Conservation (phyloP, 169 alveolate genomes). For the Besnoitia besnoiti region DNA sequence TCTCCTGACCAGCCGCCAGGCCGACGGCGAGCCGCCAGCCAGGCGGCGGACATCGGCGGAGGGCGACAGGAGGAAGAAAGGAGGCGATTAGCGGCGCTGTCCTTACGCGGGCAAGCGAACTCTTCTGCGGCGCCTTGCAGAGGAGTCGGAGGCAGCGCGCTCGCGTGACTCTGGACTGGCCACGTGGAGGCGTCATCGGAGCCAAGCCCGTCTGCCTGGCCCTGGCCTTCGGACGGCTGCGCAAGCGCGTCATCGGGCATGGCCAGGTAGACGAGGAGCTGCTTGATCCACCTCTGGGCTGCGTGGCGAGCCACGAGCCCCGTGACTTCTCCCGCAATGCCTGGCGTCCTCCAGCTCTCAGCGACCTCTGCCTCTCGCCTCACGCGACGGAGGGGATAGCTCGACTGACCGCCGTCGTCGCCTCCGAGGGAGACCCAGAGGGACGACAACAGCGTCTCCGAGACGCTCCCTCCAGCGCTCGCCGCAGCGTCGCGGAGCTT, state of each 20-base stretch:
- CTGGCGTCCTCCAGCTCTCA: neutral
- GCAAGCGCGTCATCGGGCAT: constrained; percentile 16
- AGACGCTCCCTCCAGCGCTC: neutral
- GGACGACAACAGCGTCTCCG: neutral
- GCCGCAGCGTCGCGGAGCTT: neutral
- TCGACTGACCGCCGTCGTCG: no score
- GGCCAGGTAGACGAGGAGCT: constrained; percentile 1
- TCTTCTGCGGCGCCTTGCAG: no score
- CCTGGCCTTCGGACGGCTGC: neutral
- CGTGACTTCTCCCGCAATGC: constrained; percentile 52
- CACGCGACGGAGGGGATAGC: no score
- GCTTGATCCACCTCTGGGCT: constrained; percentile 46
- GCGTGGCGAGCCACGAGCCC: constrained; percentile 63
- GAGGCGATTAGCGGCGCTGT: neutral
- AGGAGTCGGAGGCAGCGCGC: no score
- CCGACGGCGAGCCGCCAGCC: neutral
- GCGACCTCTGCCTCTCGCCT: neutral
- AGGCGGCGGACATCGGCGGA: neutral
- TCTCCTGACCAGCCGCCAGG: neutral
- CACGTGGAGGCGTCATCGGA: neutral
- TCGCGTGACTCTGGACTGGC: neutral
- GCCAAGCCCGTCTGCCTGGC: neutral
- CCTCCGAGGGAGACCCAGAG: neutral
- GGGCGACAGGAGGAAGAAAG: neutral
- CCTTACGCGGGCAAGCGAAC: no score